Percentiles rank a stretch among this genome's conserved stretches.
Evolutionary conservation across 495 filamentous ascomycete genomes (phyloP).

Genomic region (Aspergillus wentii): DNA sequence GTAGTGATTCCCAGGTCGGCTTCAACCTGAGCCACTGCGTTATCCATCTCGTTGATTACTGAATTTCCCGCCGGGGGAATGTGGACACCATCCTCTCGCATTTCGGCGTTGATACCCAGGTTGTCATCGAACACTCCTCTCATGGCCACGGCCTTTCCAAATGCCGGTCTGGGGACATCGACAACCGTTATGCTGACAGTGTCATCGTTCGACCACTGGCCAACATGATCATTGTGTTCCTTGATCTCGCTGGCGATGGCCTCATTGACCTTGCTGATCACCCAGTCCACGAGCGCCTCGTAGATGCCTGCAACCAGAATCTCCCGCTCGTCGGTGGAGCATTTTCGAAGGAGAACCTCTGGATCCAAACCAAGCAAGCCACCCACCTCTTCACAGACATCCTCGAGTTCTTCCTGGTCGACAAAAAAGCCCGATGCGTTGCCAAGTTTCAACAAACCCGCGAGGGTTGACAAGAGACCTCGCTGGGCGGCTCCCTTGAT

Average conservation of each 20-base stretch:
- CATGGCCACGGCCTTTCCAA: slow-evolving; percentile 82
- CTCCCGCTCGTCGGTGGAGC: slow-evolving; percentile 76
- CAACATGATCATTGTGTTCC: slow-evolving; percentile 55
- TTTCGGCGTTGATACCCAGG: slow-evolving; percentile 91
- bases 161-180: slow-evolving; percentile 72
- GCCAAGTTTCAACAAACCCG: slow-evolving; percentile 85
- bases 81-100: slow-evolving; percentile 89
- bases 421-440: slow-evolving; percentile 81
- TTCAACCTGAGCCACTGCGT: slow-evolving; percentile 71
- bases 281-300: slow-evolving; percentile 93
- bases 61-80: slow-evolving; percentile 66
- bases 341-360: slow-evolving; percentile 72
- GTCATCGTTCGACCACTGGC: slow-evolving; percentile 65
- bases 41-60: slow-evolving; percentile 78
- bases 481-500: slow-evolving; percentile 81
- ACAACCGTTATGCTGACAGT: slow-evolving; percentile 86
- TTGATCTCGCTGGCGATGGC: slow-evolving; percentile 74
- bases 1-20: slow-evolving; percentile 75
- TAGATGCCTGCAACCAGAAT: slow-evolving; percentile 82
- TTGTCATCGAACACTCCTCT: slow-evolving; percentile 87
- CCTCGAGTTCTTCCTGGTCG: slow-evolving; percentile 80
- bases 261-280: slow-evolving; percentile 84
- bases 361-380: slow-evolving; percentile 82
- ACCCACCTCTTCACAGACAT: slow-evolving; percentile 85
- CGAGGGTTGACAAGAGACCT: slow-evolving; percentile 76